Evolutionary conservation across 192 early-diverging fungal genomes (phyloP), one percentile per base, ranked within the genome.

Genomic region (Entrophospora sp.): DNA sequence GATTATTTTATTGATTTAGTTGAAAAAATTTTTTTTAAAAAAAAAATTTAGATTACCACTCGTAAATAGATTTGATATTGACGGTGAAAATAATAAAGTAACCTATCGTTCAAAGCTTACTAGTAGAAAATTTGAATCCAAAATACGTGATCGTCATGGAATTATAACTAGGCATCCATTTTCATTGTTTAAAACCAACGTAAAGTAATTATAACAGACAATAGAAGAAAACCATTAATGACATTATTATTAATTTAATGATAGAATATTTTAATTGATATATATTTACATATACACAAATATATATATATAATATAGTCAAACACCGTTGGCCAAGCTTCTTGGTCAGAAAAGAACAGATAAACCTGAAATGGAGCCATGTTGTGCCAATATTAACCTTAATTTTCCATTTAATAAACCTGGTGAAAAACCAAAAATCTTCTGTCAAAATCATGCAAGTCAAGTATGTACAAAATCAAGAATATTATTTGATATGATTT

Each of bases 81-180:
- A 84, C 28, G 82, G 82, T 14, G 58, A 61, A n/a, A 72, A 48
- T 48, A 81, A 82, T 61, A 75, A 67, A 10, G 76, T 90, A 60
- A 77, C 64, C 32, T 84, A 88, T 63, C 71, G 82, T 20, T 83
- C 81, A 34, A 77, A 82, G 8, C 73, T 85, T 57, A 81, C 85
- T 13, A 85, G 82, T 25, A 81, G 83, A 66, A 86, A 84, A 34
- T 64, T 81, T 24, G 73, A 82, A 22, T 51, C 71, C 16, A 87
- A 87, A 59, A 85, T 90, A 49, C 81, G 85, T 37, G 77, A 81
- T 72, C 81, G 83, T 63, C 89, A 90, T 61, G 89, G 89, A 30
- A 79, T 84, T 43, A 75, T 77, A 12, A 83, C 89, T 45, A 76
- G 70, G 46, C 79, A 85, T 22, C 86, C 89, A 6, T 86, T 83